Conservation (phyloP, 805 yeast species). For the Candida vaughaniae region DNA sequence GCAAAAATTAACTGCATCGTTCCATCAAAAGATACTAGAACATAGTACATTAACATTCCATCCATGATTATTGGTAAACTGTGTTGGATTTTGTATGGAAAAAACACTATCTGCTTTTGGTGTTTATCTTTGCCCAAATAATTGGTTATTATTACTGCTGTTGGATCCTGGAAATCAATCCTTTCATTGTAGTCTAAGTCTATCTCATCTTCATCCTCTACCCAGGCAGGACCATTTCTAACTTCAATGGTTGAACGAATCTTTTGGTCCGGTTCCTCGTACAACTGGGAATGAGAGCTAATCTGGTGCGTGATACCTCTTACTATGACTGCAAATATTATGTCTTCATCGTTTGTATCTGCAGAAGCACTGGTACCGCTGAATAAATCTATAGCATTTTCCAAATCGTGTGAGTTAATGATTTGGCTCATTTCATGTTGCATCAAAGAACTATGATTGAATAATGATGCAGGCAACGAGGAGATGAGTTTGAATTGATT, state of each 20-base stretch:
- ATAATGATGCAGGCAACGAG: slow-evolving; percentile 33
- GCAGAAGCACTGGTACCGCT: slow-evolving; percentile 15
- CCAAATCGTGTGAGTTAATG: slow-evolving; percentile 18
- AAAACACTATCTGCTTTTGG: slow-evolving; percentile 37
- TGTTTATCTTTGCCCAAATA: slow-evolving; percentile 33
- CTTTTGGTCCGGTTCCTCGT: slow-evolving; percentile 11
- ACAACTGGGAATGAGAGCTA: neutral
- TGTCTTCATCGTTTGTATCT: slow-evolving; percentile 36
- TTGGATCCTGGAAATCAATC: slow-evolving; percentile 47
- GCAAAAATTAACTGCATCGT: slow-evolving; percentile 46
- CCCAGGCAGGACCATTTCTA: slow-evolving; percentile 43
- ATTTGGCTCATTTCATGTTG: slow-evolving; percentile 30
- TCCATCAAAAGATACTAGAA: slow-evolving; percentile 60
- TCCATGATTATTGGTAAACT: slow-evolving; percentile 38
- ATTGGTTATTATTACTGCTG: slow-evolving; percentile 41
- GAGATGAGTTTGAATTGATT: slow-evolving; percentile 35
- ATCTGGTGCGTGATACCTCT: slow-evolving; percentile 28
- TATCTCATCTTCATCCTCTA: slow-evolving; percentile 33
- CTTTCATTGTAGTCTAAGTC: slow-evolving; percentile 33
- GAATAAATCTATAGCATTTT: slow-evolving; percentile 12
- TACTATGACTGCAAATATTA: slow-evolving; percentile 36
- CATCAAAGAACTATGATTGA: slow-evolving; percentile 30
- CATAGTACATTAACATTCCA: slow-evolving; percentile 42
- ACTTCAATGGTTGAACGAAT: slow-evolving; percentile 37
- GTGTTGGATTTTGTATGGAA: slow-evolving; percentile 49